Conservation (phyloP, 1,284 basidiomycete species). For the Apiotrichum montevideense region DNA sequence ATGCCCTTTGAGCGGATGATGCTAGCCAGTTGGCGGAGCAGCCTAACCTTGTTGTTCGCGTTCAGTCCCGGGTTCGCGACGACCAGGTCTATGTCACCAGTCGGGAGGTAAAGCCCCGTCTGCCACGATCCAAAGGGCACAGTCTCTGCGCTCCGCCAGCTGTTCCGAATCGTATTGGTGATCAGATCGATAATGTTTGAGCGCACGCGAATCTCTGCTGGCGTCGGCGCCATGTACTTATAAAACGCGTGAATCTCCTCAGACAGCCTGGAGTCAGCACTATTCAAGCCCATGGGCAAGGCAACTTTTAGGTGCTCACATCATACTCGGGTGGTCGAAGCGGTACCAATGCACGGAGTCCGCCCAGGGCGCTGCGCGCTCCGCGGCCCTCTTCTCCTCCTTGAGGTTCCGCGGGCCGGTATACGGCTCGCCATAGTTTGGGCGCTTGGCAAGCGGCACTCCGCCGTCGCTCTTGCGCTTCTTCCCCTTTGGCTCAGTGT, state of each 20-base stretch:
- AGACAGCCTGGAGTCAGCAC: conserved; percentile 58
- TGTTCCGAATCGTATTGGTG: conserved; percentile 57
- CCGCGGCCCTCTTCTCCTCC: conserved; percentile 56
- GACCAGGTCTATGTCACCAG: conserved; percentile 62
- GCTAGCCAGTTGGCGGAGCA: conserved; percentile 47
- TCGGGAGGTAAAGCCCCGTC: conserved; percentile 89
- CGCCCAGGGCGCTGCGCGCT: conserved; percentile 71
- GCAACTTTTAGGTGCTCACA: conserved; percentile 52
- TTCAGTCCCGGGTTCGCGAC: conserved; percentile 46
- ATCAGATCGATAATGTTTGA: conserved; percentile 70
- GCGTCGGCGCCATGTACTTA: conserved; percentile 78
- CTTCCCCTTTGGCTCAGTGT: not conserved
- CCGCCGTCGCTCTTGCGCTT: conserved; percentile 7
- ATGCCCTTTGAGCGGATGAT: conserved; percentile 50
- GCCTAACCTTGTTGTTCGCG: conserved; percentile 36
- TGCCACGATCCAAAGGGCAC: conserved; percentile 87
- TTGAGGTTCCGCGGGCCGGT: conserved; percentile 55
- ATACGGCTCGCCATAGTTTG: conserved; percentile 15
- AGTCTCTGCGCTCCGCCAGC: conserved; percentile 75
- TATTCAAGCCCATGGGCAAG: too few species aligned
- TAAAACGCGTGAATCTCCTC: conserved; percentile 78
- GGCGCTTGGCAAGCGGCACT: not conserved
- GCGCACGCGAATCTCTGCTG: conserved; percentile 76
- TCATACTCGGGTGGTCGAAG: conserved; percentile 69
- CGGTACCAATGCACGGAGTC: conserved; percentile 68